Evolutionary conservation across 768 basidiomycete genomes (phyloP).

Genomic region (Guyanaporus albipodus): DNA sequence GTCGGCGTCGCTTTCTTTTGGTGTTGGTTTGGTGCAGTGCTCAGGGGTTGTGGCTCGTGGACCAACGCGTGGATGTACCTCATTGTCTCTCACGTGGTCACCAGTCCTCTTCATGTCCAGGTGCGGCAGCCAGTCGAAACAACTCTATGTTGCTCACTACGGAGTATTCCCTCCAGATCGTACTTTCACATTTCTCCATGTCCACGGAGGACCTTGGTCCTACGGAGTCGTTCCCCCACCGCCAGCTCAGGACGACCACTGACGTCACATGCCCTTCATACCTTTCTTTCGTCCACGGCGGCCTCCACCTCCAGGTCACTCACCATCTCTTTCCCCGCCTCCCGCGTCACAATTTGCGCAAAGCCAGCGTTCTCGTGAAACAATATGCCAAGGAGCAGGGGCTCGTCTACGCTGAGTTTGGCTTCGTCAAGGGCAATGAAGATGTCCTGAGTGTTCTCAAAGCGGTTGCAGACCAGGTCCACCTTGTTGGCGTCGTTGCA

Average conservation of each 20-base stretch:
- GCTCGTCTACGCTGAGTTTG: conserved; percentile 86
- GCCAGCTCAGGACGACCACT: conserved; percentile 95
- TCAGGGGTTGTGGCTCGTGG: conserved; percentile 72
- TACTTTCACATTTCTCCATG: conserved; percentile 95
- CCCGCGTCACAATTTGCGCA: conserved; percentile 86
- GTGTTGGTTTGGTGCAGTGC: conserved; percentile 76
- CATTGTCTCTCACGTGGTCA: conserved; percentile 76
- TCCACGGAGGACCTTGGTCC: conserved; percentile 91
- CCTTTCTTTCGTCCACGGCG: conserved; percentile 90
- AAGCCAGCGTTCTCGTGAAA: conserved; percentile 81
- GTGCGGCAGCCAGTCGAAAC: conserved; percentile 39
- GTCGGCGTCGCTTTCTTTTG: conserved; percentile 78
- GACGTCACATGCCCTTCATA: conserved; percentile 87
- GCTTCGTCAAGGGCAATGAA: conserved; percentile 80
- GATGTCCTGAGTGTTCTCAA: conserved; percentile 80
- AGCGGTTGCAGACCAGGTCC: conserved; percentile 85
- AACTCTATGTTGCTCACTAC: conserved; percentile 4
- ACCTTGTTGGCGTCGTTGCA: conserved; percentile 78
- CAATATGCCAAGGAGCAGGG: conserved; percentile 83
- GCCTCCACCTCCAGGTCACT: conserved; percentile 95
- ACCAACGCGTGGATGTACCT: conserved; percentile 67
- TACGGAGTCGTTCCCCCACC: conserved; percentile 84
- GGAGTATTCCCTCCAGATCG: conserved; percentile 54
- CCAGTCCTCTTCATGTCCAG: conserved; percentile 94
- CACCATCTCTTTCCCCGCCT: conserved; percentile 96